Evolutionary conservation across 495 filamentous ascomycete genomes (phyloP), one percentile per base, ranked within the genome.

Genomic region (Trichoderma erinaceum): DNA sequence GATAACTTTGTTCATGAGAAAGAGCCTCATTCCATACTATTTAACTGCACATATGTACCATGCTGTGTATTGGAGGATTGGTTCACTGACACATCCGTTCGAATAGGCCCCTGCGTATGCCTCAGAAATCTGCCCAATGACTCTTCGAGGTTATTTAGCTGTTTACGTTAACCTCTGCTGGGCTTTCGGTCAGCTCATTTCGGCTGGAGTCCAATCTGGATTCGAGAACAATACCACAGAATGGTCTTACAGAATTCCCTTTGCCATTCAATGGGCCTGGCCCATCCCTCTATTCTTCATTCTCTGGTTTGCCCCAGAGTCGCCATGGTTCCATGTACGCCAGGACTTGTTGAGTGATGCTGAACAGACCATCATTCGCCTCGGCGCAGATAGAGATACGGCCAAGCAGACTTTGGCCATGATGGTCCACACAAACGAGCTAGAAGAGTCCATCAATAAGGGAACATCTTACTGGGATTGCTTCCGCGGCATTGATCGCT

Each of bases 111-210:
- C 80, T 1, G 71, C 83, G 1, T 86, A 86, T 43, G 78, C 78
- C 12, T 70, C 86, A 44, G 89, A 92, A 73, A 85, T 90, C 84
- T 63, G 84, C 82, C 70, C 82, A 25, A 83, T 88, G 18, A 82
- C 83, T 5, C 76, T 90, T 63, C 87, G 88, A 29, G 80, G 81
- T 11, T 89, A 88, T 71, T 75, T 90, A 58, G 89, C 87, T 6
- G 87, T 86, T 18, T 89, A 88, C 68, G 86, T 90, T 67, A 90
- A 90, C 70, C 82, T 89, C 65, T 89, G 87, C 74, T 91, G 88
- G 88, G 85, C 83, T 32, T 77, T 90, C 12, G 89, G 89, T 16
- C 86, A 89, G 72, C 76, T 90, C 58, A 84, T 90, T 69, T 84
- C 83, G 15, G 75, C 85, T 11, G 88, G 87, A 56, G 86, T 90